phyloP scores from a whole-genome alignment of 2,329 filamentous ascomycete genomes.

The Fusarium napiforme region DNA sequence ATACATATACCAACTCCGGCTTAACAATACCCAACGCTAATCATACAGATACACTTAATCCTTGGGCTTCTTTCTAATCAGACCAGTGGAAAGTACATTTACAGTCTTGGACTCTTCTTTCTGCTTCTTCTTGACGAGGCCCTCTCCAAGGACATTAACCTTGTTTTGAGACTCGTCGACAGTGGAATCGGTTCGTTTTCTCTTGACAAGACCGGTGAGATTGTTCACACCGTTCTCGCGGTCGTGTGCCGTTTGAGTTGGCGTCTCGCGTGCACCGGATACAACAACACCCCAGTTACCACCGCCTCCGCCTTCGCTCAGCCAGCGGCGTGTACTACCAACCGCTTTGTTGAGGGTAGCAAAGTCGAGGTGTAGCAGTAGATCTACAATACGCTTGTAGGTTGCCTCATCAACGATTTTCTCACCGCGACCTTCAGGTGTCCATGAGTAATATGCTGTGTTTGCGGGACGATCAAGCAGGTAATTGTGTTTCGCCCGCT shows the following conservation, averaged over 20 bases:
- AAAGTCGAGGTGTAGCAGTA: conserved; percentile 81
- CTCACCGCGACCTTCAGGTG: conserved; percentile 68
- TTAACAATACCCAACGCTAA: conserved; percentile 18
- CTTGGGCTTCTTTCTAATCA: conserved; percentile 70
- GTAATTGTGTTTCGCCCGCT: conserved; percentile 65
- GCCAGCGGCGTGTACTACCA: conserved; percentile 76
- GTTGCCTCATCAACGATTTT: conserved; percentile 70
- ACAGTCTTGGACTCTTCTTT: conserved; percentile 53
- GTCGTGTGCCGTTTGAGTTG: conserved; percentile 10
- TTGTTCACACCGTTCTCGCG: conserved; percentile 54
- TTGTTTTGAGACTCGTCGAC: conserved; percentile 33
- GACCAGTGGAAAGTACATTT: conserved; percentile 61
- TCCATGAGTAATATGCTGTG: conserved; percentile 75
- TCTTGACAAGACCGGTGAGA: conserved; percentile 60
- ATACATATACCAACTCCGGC: conserved; percentile 33
- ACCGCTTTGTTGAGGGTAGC: conserved; percentile 70
- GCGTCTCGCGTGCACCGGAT: conserved; percentile 54
- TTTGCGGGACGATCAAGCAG: conserved; percentile 60
- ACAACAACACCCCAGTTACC: conserved; percentile 64
- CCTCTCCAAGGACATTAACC: conserved; percentile 60
- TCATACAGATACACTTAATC: conserved; percentile 12
- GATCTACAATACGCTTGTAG: conserved; percentile 75
- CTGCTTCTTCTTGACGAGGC: conserved; percentile 65
- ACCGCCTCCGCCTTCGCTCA: conserved; percentile 70
- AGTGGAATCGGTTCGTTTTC: conserved; percentile 53